phyloP scores from a whole-genome alignment of 2,329 filamentous ascomycete species.

The Fusarium metavorans region DNA sequence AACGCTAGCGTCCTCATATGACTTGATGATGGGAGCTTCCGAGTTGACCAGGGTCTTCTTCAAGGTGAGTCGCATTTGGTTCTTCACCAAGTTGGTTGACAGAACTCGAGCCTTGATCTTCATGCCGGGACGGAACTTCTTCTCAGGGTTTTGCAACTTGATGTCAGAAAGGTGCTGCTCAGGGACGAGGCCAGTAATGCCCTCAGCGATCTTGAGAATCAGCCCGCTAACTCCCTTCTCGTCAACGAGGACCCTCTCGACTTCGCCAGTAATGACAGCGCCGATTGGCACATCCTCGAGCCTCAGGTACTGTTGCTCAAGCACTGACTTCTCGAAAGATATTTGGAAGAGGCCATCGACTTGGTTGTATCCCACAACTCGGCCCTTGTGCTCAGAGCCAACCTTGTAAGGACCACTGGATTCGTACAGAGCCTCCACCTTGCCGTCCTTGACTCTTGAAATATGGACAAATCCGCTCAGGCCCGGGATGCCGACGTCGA shows the following conservation, averaged over 20 bases:
- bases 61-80: conserved; percentile 85
- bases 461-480: conserved; percentile 94
- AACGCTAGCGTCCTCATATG: conserved; percentile 78
- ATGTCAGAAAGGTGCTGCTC: conserved; percentile 91
- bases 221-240: conserved; percentile 83
- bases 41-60: conserved; percentile 97
- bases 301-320: conserved; percentile 91
- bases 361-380: conserved; percentile 87
- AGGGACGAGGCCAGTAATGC: conserved; percentile 88
- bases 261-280: conserved; percentile 81
- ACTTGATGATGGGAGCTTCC: conserved; percentile 81
- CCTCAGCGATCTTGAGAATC: conserved; percentile 85
- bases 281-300: conserved; percentile 90
- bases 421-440: conserved; percentile 85
- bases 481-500: conserved; percentile 73
- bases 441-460: conserved; percentile 89
- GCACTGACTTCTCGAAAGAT: conserved; percentile 83
- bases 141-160: conserved; percentile 89
- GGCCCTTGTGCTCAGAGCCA: conserved; percentile 82
- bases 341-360: conserved; percentile 88
- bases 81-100: conserved; percentile 80
- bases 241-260: conserved; percentile 87
- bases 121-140: conserved; percentile 91
- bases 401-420: conserved; percentile 82
- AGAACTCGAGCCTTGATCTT: conserved; percentile 88